Evolutionary conservation across 805 yeast genomes (phyloP).

Genomic region (Metschnikowia gelsemii): DNA sequence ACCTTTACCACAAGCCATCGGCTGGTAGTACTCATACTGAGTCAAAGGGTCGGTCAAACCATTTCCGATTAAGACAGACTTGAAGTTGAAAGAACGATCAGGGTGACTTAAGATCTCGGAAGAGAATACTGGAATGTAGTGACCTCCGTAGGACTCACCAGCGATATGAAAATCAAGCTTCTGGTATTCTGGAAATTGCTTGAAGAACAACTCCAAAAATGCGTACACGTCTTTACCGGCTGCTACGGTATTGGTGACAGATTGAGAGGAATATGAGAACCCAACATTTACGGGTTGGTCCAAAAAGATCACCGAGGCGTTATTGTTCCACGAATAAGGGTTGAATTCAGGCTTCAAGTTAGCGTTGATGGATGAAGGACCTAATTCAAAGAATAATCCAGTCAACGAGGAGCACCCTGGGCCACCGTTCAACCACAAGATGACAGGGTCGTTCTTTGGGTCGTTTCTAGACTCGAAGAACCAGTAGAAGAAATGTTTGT

Average conservation of each 20-base stretch:
- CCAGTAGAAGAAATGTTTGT: conserved; percentile 92
- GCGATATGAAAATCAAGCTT: conserved; percentile 71
- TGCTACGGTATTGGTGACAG: conserved; percentile 66
- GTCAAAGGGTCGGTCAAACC: conserved; percentile 80
- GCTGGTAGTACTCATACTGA: conserved; percentile 48
- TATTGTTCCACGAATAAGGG: conserved; percentile 86
- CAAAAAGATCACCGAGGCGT: conserved; percentile 85
- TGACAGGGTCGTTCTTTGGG: conserved; percentile 80
- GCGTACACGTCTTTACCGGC: conserved; percentile 89
- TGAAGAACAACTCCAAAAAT: conserved; percentile 79
- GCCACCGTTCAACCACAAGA: conserved; percentile 94
- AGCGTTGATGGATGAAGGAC: conserved; percentile 74
- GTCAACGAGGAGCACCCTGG: conserved; percentile 94
- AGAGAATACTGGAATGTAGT: conserved; percentile 89
- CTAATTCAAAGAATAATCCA: conserved; percentile 87
- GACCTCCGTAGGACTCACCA: conserved; percentile 94
- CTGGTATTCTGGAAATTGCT: conserved; percentile 72
- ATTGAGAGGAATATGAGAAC: conserved; percentile 71
- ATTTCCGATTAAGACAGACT: conserved; percentile 83
- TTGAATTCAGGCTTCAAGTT: conserved; percentile 71
- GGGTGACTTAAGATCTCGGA: conserved; percentile 59
- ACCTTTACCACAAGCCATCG: conserved; percentile 93
- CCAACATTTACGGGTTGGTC: conserved; percentile 97
- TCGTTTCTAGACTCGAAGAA: conserved; percentile 73
- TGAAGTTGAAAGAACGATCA: conserved; percentile 21